A percentile compares a stretch with the other conserved stretches of the same genome.
These are phyloP conservation scores for Clonostachys rosea DNA, from an alignment of 2,329 filamentous ascomycete genomes.

Conservation along the genomic window DNA sequence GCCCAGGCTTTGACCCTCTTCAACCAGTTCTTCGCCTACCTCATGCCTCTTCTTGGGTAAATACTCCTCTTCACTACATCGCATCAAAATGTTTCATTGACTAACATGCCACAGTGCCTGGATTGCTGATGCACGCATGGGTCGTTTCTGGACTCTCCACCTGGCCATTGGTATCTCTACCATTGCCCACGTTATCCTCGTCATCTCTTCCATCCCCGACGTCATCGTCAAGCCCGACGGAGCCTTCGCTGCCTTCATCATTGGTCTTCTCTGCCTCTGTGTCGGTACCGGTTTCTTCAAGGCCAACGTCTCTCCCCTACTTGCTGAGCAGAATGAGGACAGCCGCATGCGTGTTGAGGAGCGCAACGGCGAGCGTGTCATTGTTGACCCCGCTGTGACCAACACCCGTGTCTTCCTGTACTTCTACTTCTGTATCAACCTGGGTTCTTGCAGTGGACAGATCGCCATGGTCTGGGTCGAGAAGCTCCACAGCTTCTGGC, in stretches of 20 bases:
- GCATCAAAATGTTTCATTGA: background rate
- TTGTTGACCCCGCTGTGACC: slow-evolving; percentile 66
- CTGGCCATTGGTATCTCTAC: slow-evolving; percentile 62
- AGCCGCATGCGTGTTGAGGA: slow-evolving; percentile 52
- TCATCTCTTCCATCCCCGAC: slow-evolving; percentile 57
- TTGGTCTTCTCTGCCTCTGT: slow-evolving; percentile 51
- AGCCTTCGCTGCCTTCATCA: slow-evolving; percentile 62
- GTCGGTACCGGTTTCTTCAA: slow-evolving; percentile 79
- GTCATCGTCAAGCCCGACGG: slow-evolving; percentile 54
- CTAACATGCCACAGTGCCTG: slow-evolving; percentile 27
- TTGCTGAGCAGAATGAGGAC: slow-evolving; percentile 66
- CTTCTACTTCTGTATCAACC: slow-evolving; percentile 55
- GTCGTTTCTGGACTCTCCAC: slow-evolving; percentile 70
- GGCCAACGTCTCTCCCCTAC: slow-evolving; percentile 68
- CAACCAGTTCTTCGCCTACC: slow-evolving; percentile 58
- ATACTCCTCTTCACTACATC: slow-evolving; percentile 18
- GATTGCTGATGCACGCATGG: slow-evolving; percentile 66
- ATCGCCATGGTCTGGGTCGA: slow-evolving; percentile 67
- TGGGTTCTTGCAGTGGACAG: slow-evolving; percentile 57
- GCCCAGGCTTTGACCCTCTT: slow-evolving; percentile 43
- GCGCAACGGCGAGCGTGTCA: slow-evolving; percentile 58
- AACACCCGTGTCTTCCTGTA: slow-evolving; percentile 66
- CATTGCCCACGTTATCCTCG: slow-evolving; percentile 61
- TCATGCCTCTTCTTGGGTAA: slow-evolving; percentile 53
- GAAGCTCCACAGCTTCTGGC: slow-evolving; percentile 73